These are phyloP conservation scores for Macrophomina tecta DNA, from an alignment of 2,329 filamentous ascomycete genomes.

Conservation along the genomic window DNA sequence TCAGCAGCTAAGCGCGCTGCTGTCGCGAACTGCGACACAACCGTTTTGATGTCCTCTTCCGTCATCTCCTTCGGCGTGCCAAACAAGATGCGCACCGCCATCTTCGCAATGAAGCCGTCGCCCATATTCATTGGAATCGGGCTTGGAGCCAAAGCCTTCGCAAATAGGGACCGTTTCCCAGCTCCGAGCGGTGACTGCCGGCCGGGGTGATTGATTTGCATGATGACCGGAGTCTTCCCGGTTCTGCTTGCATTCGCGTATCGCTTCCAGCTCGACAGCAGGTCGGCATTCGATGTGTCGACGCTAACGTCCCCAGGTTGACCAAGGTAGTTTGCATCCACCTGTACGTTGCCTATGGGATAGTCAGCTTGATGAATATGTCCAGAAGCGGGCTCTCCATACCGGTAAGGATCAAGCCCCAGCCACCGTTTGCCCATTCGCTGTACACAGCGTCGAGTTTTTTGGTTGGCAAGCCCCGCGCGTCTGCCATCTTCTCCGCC, in stretches of 20 bases:
- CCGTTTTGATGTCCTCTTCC: slow-evolving; percentile 58
- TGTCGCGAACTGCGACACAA: slow-evolving; percentile 60
- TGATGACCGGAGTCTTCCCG: slow-evolving; percentile 47
- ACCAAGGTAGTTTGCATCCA: not conserved
- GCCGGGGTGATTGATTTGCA: slow-evolving; percentile 58
- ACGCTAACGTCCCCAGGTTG: not conserved
- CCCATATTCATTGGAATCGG: slow-evolving; percentile 54
- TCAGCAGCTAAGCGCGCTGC: slow-evolving; percentile 58
- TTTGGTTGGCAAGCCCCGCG: not conserved
- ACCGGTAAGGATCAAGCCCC: slow-evolving; percentile 60
- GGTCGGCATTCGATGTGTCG: not conserved
- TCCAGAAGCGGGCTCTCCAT: slow-evolving; percentile 48
- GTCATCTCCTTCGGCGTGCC: slow-evolving; percentile 65
- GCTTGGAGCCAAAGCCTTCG: slow-evolving; percentile 53
- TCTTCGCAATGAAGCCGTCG: slow-evolving; percentile 1
- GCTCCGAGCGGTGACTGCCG: slow-evolving; percentile 51
- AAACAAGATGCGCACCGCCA: slow-evolving; percentile 39
- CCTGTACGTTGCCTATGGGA: not conserved
- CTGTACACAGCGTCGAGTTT: slow-evolving; percentile 22
- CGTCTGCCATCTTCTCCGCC: not conserved
- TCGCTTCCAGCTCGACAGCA: not conserved
- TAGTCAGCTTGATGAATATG: too few relatives aligned
- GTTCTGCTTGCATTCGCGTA: slow-evolving; percentile 42
- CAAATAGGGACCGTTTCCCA: slow-evolving; percentile 45
- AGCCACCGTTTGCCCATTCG: slow-evolving; percentile 55